Evolutionary conservation across 2,329 filamentous ascomycete genomes (phyloP).

Genomic region (Colletotrichum tropicicola): DNA sequence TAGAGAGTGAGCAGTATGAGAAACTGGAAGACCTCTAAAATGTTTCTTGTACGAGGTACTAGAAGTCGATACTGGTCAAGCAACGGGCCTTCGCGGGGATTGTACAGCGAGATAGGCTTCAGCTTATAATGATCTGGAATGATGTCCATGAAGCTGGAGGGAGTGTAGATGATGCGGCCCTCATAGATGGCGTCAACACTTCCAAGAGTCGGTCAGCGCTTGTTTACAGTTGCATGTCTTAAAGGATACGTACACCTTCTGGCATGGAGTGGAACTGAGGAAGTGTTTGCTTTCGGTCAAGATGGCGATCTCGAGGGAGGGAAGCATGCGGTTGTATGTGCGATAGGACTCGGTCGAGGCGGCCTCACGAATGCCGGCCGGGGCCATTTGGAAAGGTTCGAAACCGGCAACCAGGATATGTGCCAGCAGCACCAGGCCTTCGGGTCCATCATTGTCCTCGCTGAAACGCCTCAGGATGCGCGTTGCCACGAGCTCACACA

Average conservation of each 20-base stretch:
- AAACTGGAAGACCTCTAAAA: slow-evolving; percentile 81
- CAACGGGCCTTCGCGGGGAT: slow-evolving; percentile 77
- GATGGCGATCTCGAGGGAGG: slow-evolving; percentile 84
- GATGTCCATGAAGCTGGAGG: slow-evolving; percentile 82
- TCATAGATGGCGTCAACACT: slow-evolving; percentile 82
- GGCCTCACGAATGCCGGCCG: slow-evolving; percentile 69
- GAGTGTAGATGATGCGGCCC: slow-evolving; percentile 83
- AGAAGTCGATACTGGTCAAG: slow-evolving; percentile 88
- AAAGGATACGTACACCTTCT: slow-evolving; percentile 68
- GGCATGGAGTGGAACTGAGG: slow-evolving; percentile 79
- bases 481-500: slow-evolving; percentile 84
- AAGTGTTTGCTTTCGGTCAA: slow-evolving; percentile 84
- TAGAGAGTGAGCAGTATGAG: slow-evolving; percentile 74
- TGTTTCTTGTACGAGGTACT: slow-evolving; percentile 80
- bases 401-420: slow-evolving; percentile 86
- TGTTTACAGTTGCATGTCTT: slow-evolving; percentile 65
- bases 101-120: slow-evolving; percentile 82
- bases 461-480: slow-evolving; percentile 81
- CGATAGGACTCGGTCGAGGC: slow-evolving; percentile 59
- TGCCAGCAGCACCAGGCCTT: slow-evolving; percentile 77
- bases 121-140: slow-evolving; percentile 88
- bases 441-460: slow-evolving; percentile 76
- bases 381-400: slow-evolving; percentile 86
- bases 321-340: slow-evolving; percentile 68
- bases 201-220: not conserved